Conservation (phyloP, 2,329 filamentous ascomycete species). For the Pyrenochaeta sp. region DNA sequence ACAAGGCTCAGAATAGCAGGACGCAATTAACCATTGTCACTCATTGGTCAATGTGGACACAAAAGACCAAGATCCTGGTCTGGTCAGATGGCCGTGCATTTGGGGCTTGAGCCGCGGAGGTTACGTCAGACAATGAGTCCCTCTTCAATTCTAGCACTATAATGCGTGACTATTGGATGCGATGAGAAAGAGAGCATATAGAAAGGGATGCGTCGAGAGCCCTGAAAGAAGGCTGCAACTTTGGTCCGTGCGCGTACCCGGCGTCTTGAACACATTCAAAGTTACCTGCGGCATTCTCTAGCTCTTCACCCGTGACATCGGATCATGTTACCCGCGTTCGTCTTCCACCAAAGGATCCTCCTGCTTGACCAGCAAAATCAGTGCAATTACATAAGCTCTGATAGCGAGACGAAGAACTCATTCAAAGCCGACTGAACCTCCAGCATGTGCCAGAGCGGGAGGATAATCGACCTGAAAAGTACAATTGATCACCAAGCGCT, state of each 20-base stretch:
- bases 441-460: background rate
- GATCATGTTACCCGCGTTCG: background rate
- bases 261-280: too few relatives aligned
- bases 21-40: background rate
- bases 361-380: background rate
- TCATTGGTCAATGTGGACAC: conserved; percentile 2
- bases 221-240: too few relatives aligned
- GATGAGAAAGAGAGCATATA: background rate
- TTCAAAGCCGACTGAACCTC: background rate
- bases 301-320: background rate
- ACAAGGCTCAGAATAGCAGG: background rate
- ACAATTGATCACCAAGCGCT: too few relatives aligned
- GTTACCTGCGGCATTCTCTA: too few relatives aligned
- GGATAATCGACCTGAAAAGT: too few relatives aligned
- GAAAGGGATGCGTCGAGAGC: too few relatives aligned
- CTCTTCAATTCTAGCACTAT: background rate
- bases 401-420: too few relatives aligned
- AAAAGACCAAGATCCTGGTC: background rate
- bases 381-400: too few relatives aligned
- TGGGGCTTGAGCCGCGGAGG: background rate
- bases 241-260: background rate
- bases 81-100: background rate
- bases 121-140: background rate
- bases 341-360: background rate
- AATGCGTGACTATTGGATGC: background rate